Conservation (phyloP, 2,329 filamentous ascomycete species). For the Plenodomus tracheiphilus region DNA sequence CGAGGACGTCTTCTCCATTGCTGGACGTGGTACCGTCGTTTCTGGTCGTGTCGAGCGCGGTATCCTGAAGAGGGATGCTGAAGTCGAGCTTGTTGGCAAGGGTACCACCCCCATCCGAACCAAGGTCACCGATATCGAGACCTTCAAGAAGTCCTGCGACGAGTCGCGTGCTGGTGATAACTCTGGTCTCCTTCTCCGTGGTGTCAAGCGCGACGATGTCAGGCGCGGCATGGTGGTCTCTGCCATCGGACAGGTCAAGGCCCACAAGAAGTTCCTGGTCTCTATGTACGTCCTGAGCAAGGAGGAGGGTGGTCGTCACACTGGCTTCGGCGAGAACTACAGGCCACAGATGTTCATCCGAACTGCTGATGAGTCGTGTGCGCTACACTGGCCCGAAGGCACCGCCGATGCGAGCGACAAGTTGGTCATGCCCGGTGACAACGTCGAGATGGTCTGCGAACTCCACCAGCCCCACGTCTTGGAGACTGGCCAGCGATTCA, state of each 20-base stretch:
- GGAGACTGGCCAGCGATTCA: slow-evolving; percentile 93
- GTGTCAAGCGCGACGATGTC: slow-evolving; percentile 94
- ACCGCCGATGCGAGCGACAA: slow-evolving; percentile 71
- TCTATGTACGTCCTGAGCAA: slow-evolving; percentile 97
- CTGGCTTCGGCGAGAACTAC: slow-evolving; percentile 95
- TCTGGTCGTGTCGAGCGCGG: slow-evolving; percentile 98
- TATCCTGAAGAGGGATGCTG: slow-evolving; percentile 86
- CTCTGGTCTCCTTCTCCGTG: slow-evolving; percentile 94
- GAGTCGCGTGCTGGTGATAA: slow-evolving; percentile 97
- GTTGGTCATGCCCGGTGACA: slow-evolving; percentile 98
- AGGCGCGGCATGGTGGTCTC: slow-evolving; percentile 92
- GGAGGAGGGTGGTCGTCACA: slow-evolving; percentile 97
- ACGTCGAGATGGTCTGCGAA: slow-evolving; percentile 93
- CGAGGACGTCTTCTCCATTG: slow-evolving; percentile 66
- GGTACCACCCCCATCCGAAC: slow-evolving; percentile 84
- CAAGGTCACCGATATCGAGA: slow-evolving; percentile 99
- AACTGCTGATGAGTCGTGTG: slow-evolving; percentile 76
- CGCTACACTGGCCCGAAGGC: slow-evolving; percentile 84
- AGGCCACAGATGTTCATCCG: slow-evolving; percentile 94
- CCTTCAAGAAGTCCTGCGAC: slow-evolving; percentile 99
- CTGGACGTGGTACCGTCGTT: slow-evolving; percentile 91
- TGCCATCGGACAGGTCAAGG: slow-evolving; percentile 80
- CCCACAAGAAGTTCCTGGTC: slow-evolving; percentile 87
- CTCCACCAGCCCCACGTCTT: slow-evolving; percentile 84
- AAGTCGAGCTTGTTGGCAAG: slow-evolving; percentile 94